Evolutionary conservation across 257 asterid species (phyloP), one percentile per base, ranked within the genome.

Genomic region (Plantago major): DNA sequence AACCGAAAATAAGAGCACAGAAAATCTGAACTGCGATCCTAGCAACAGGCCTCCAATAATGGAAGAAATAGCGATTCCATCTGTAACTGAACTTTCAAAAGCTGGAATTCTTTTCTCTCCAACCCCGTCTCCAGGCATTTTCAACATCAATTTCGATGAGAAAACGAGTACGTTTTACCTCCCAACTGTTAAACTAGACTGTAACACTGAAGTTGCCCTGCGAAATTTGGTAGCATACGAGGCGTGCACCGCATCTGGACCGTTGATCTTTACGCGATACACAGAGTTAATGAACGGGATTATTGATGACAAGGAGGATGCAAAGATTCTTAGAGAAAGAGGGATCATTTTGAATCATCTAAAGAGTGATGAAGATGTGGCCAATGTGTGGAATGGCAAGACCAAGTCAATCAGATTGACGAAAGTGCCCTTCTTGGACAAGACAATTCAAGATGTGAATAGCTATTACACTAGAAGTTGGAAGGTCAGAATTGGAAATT

Each of bases 351-450:
- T 76, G 75, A 86, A 78, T 68, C 79, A 78, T 55, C 60, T 86
- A 81, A 81, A 76, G 71, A 72, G 84, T 55, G 92, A 84, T 65
- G 62, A 58, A 62, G 95, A 81, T 7, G 84, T 83, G 65, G 85
- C 91, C 10, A 51, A 69, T 16, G 46, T 86, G 68, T 86, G 95
- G 95, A 83, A 86, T 62, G 87, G 92, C 54, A 86, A 79, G 89
- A 74, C 78, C 60, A 81, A 72, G 72, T 79, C 81, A 0, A 58
- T 86, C n/a, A 86, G 84, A 64, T 62, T 84, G 80, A 86, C 92
- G 9, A 81, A 84, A 62, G 87, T 84, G 71, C 82, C 85, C 74
- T 74, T 78, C 69, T 60, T 83, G 64, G 95, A 86, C 54, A 58
- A 65, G 54, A 81, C 71, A 51, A 76, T 86, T 47, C 84, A 83